Evolutionary conservation across 2,329 filamentous ascomycete species (phyloP), one percentile per base, ranked within the genome.

Genomic region (Calonectria pteridis): DNA sequence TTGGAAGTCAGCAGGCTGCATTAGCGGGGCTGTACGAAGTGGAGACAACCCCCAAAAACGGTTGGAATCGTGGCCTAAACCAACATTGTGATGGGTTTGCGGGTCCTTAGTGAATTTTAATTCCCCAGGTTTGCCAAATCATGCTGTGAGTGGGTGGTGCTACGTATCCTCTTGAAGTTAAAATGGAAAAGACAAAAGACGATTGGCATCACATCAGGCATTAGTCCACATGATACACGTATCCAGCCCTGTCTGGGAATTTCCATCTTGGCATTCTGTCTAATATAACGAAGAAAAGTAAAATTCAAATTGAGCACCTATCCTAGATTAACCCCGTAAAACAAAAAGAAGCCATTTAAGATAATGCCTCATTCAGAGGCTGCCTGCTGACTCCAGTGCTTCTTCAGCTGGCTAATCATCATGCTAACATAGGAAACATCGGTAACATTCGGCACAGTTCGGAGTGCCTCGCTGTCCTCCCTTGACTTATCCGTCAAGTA

Each of bases 401-500:
- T 62, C 55, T 62, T 62, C 23, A 62, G 10, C 35, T 62, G 55
- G n/a, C 35, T 16, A 40, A 62, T 10, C 55, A 62, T 20, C 55
- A 62, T 62, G 37, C 35, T 40, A 4, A 62, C 55, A 62, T 40
- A 62, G 18, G 55, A 35, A 35, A 62, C 55, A 62, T 40, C 55
- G 3, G 55, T 40, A 23, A 62, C 55, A 40, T 62, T 37, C 16
- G 35, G 55, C 55, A 62, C 55, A 3, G 6, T 62, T 40, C 55
- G 35, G 2, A 66, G 63, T 51, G 40, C 40, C n/a, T 35, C 43
- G 26, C 77, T 78, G 3, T 76, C 77, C n/a, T 76, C 72, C 3
- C 71, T 75, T 0, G 77, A 77, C 29, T 63, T 62, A 0, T 71
- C 68, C 2, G 77, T 79, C 10, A 78, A 9, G 2, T 75, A 79